Conservation (phyloP, 2,329 filamentous ascomycete genomes). For the Xylaria hypoxylon region DNA sequence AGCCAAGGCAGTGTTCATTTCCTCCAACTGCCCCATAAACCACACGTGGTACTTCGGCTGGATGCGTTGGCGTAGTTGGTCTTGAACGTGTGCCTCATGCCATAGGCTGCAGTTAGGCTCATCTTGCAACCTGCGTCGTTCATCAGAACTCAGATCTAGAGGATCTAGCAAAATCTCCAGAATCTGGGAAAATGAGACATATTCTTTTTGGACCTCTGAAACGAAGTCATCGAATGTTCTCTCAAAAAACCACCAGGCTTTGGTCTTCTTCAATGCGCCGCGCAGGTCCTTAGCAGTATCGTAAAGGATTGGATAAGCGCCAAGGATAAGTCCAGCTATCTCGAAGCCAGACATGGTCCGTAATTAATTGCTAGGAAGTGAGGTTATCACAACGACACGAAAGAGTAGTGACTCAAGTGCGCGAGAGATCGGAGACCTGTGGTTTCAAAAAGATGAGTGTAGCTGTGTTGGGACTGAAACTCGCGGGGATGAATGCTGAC, state of each 20-base stretch:
- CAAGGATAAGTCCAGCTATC: neutral
- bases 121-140: neutral
- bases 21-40: neutral
- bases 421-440: too few species aligned
- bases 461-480: too few species aligned
- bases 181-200: conserved; percentile 2
- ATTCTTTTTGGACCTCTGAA: conserved; percentile 4
- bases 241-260: conserved; percentile 11
- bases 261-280: neutral
- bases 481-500: too few species aligned
- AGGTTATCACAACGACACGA: too few species aligned
- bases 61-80: neutral
- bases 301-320: too few species aligned
- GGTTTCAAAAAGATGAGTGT: too few species aligned
- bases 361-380: too few species aligned
- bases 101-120: neutral
- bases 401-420: too few species aligned
- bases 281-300: conserved; percentile 8
- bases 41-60: neutral
- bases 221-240: conserved; percentile 4
- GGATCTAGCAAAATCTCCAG: conserved; percentile 10
- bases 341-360: conserved; percentile 3
- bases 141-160: neutral
- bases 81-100: conserved; percentile 1
- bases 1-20: neutral